A percentile compares a stretch with the other conserved stretches of the same genome.
phyloP scores from a whole-genome alignment of 176 grass and related monocot genomes.

The Oryza glaberrima region DNA sequence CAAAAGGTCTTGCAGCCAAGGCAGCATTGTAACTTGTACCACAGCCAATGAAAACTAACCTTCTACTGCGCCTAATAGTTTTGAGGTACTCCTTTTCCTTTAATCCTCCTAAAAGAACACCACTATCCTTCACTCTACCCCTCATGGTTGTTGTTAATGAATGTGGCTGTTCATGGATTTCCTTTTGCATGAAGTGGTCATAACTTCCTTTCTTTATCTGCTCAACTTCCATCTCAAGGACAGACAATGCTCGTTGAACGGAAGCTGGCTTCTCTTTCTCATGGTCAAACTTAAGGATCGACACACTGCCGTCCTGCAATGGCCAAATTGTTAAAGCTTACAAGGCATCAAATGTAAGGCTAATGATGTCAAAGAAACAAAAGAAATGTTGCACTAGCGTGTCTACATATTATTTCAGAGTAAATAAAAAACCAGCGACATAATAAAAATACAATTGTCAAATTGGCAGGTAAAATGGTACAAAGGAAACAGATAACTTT shows the following conservation, averaged over 20 bases:
- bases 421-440: neutral
- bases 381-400: neutral
- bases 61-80: conserved; percentile 83
- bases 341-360: neutral
- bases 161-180: conserved; percentile 91
- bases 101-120: conserved; percentile 83
- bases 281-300: conserved; percentile 80
- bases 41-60: conserved; percentile 88
- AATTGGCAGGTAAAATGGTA: neutral
- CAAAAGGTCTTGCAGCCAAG: conserved; percentile 79
- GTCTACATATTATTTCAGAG: neutral
- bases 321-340: conserved; percentile 16
- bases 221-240: conserved; percentile 96
- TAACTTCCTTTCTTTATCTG: conserved; percentile 97
- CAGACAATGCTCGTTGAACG: conserved; percentile 87
- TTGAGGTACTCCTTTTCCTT: conserved; percentile 68
- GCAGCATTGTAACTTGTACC: conserved; percentile 96
- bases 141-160: conserved; percentile 94
- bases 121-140: conserved; percentile 80
- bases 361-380: neutral
- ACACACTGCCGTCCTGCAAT: conserved; percentile 82
- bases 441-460: neutral
- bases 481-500: conserved; percentile 3
- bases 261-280: conserved; percentile 87
- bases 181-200: conserved; percentile 98